A percentile compares a stretch with the other conserved stretches of the same genome.
Conservation (phyloP, 352 stramenopile genomes). For the Phytophthora pseudosyringae region DNA sequence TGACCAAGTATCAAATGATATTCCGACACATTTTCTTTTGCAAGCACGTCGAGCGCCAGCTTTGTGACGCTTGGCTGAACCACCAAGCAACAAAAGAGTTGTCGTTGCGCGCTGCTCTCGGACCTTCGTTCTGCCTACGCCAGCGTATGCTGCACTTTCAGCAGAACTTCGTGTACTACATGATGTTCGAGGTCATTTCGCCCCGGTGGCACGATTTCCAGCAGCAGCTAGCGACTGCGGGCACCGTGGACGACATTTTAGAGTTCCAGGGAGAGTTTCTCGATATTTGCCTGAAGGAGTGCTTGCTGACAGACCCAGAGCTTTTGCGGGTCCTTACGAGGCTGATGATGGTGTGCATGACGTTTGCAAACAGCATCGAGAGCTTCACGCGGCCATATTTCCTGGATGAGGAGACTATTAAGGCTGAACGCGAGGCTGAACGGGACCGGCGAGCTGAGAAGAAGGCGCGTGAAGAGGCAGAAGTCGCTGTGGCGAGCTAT, state of each 20-base stretch:
- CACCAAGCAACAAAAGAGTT: conserved; percentile 95
- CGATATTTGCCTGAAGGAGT: conserved; percentile 96
- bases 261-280: conserved; percentile 95
- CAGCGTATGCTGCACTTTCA: conserved; percentile 99
- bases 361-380: conserved; percentile 96
- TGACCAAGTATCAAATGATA: conserved; percentile 99
- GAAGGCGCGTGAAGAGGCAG: conserved; percentile 74
- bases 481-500: conserved; percentile 71
- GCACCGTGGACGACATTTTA: conserved; percentile 96
- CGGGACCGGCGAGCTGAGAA: conserved; percentile 84
- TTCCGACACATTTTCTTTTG: conserved; percentile 99
- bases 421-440: conserved; percentile 78
- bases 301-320: conserved; percentile 96
- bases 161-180: conserved; percentile 99
- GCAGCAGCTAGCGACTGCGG: conserved; percentile 70
- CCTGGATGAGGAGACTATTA: conserved; percentile 89
- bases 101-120: conserved; percentile 86
- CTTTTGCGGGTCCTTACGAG: conserved; percentile 94
- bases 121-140: conserved; percentile 94
- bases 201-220: conserved; percentile 93
- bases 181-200: conserved; percentile 98
- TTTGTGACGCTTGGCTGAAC: conserved; percentile 96
- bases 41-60: conserved; percentile 97
- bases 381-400: conserved; percentile 86
- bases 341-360: conserved; percentile 97